Percentiles rank a stretch among this genome's conserved stretches.
phyloP scores from a whole-genome alignment of 371 early-diverging fungal genomes.

The Mortierella sp. region DNA sequence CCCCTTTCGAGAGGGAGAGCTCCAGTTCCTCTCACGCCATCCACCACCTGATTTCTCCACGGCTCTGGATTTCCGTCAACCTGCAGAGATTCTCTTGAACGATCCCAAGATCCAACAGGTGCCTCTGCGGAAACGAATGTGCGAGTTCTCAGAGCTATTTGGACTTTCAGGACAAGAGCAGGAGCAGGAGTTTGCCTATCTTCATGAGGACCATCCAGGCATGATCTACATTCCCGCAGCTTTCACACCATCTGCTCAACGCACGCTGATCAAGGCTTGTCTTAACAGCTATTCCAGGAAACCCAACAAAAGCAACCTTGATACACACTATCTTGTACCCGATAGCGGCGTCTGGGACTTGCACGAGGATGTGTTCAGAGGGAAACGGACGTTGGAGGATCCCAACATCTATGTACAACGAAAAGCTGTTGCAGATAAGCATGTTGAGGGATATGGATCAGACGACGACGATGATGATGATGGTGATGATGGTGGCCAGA shows the following conservation, averaged over 20 bases:
- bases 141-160: conserved; percentile 40
- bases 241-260: conserved; percentile 75
- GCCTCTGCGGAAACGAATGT: conserved; percentile 34
- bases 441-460: conserved; percentile 39
- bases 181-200: conserved; percentile 34
- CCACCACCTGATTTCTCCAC: conserved; percentile 65
- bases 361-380: conserved; percentile 56
- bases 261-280: conserved; percentile 69
- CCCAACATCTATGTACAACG: conserved; percentile 38
- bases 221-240: conserved; percentile 81
- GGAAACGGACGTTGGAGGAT: conserved; percentile 40
- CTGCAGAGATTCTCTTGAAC: conserved; percentile 32
- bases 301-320: conserved; percentile 86
- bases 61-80: conserved; percentile 65
- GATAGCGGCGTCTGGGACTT: conserved; percentile 76
- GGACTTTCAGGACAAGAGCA: conserved; percentile 26
- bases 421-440: conserved; percentile 39
- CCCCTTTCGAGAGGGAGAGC: conserved; percentile 82
- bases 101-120: conserved; percentile 50
- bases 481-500: conserved; percentile 21
- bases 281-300: conserved; percentile 71
- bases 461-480: conserved; percentile 29
- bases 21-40: conserved; percentile 71
- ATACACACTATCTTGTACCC: conserved; percentile 82
- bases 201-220: conserved; percentile 59